These are phyloP conservation scores for Aspergillus fumigatus DNA, from an alignment of 2,329 filamentous ascomycete genomes.

Conservation along the genomic window DNA sequence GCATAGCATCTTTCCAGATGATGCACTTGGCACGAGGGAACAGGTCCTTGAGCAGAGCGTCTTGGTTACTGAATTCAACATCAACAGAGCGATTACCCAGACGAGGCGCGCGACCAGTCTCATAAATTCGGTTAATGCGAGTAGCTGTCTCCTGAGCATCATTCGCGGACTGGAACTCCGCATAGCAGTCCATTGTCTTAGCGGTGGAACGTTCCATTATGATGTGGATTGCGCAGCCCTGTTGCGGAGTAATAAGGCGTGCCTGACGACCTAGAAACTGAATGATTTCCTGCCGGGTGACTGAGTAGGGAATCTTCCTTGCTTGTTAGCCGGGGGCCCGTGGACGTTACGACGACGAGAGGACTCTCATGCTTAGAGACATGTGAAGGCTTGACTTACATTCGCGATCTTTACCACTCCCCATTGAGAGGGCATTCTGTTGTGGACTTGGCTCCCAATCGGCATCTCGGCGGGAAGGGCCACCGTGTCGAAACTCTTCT, in stretches of 20 bases:
- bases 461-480: constrained; percentile 21
- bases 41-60: constrained; percentile 46
- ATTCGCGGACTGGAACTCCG: constrained; percentile 39
- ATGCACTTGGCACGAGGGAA: constrained; percentile 51
- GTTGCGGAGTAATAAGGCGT: constrained; percentile 30
- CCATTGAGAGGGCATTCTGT: constrained; percentile 14
- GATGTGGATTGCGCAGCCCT: constrained; percentile 49
- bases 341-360: constrained; percentile 2
- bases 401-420: constrained; percentile 36
- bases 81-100: constrained; percentile 47
- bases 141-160: constrained; percentile 39
- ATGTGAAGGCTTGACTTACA: constrained; percentile 21
- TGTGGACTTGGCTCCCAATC: constrained; percentile 22
- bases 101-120: constrained; percentile 36
- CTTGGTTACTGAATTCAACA: constrained; percentile 44
- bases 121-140: constrained; percentile 33
- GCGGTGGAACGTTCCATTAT: constrained; percentile 56
- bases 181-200: constrained; percentile 52
- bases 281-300: constrained; percentile 46
- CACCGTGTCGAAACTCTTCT: constrained; percentile 10
- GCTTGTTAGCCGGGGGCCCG: constrained; percentile 1
- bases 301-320: constrained; percentile 46
- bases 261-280: constrained; percentile 45
- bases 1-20: constrained; percentile 38
- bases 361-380: not conserved